phyloP scores from a whole-genome alignment of 345 rosid genomes.

The Corchorus capsularis region DNA sequence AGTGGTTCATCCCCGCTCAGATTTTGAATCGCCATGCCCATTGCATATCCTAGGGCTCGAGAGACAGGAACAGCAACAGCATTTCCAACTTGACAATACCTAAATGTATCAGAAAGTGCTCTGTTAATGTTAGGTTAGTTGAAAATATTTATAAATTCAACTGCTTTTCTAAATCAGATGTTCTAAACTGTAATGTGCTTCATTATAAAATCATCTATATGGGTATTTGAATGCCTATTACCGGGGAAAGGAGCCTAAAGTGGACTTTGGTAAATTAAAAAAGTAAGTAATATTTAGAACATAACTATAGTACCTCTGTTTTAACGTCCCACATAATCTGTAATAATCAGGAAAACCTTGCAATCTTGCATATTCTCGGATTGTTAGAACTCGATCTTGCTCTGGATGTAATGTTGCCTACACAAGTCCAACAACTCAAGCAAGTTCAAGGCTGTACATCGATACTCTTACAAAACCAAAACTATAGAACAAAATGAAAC shows the following conservation, averaged over 20 bases:
- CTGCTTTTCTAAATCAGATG: neutral
- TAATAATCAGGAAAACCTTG: constrained; percentile 99
- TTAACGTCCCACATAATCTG: constrained; percentile 72
- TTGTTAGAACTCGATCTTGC: constrained; percentile 88
- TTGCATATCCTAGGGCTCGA: constrained; percentile 76
- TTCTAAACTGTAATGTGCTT: no score
- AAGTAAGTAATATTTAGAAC: neutral
- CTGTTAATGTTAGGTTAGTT: neutral
- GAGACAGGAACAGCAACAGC: constrained; percentile 84
- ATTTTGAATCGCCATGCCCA: constrained; percentile 68
- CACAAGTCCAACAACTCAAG: constrained; percentile 28
- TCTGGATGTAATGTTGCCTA: constrained; percentile 84
- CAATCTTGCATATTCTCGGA: constrained; percentile 87
- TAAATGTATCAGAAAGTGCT: constrained; percentile 21
- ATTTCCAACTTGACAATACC: constrained; percentile 91
- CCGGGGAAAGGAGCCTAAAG: neutral
- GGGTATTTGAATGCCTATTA: no score
- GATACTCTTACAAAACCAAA: constrained; percentile 19
- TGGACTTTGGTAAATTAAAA: neutral
- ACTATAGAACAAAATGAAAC: constrained; percentile 34
- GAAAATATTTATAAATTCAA: neutral
- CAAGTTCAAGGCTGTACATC: constrained; percentile 10
- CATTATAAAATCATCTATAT: no score
- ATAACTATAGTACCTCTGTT: constrained; percentile 52
- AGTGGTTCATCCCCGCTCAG: constrained; percentile 46